Base-by-base conservation (phyloP, 2,329 filamentous ascomycete species). In the Clathrospora elynae region DNA sequence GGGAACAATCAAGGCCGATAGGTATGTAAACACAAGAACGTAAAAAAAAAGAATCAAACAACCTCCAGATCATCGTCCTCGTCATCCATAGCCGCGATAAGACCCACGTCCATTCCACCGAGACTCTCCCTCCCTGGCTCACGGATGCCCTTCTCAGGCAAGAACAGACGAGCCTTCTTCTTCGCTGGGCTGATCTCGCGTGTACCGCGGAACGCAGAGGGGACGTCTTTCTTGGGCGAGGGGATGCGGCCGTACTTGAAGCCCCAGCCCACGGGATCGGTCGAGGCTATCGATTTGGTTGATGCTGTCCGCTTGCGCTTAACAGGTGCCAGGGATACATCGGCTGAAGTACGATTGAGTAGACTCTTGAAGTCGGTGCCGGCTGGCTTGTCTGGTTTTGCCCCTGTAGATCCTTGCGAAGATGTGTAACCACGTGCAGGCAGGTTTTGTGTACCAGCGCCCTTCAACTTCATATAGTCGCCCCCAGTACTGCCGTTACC, bases 401-500 rank as follows among this genome's bases (percentile, higher is more conserved):
- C 23, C 6, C 28, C 45, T 14, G 49, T 42, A n/a, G 55, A 43
- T 3, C 55, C 59, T 14, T 51, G 46, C 8, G 53, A 47, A 10
- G 47, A 46, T n/a, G 44, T 47, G 8, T 55, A 51, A 12, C 53
- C 51, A 29, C 46, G 34, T 14, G 52, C 51, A 10, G 62, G 53
- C 4, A 63, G 44, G 26, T 55, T 55, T 6, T 48, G 49, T 0
- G 50, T 49, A 28, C 46, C 53, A 10, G 56, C 51, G 1, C 44
- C 53, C 25, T 66, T 70, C 6, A 64, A 35, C 38, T 73, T 77
- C 78, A 90, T 84, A 67, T 91, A 91, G 48, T 89, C 85, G 32
- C 77, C 80, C 2, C 87, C 87, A 0, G 85, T 79, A 5, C 84
- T 84, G 28, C 53, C 57, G 34, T 74, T 78, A 7, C 86, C 86